Conservation (phyloP, 139 green algal species). For the Mychonastes homosphaera region DNA sequence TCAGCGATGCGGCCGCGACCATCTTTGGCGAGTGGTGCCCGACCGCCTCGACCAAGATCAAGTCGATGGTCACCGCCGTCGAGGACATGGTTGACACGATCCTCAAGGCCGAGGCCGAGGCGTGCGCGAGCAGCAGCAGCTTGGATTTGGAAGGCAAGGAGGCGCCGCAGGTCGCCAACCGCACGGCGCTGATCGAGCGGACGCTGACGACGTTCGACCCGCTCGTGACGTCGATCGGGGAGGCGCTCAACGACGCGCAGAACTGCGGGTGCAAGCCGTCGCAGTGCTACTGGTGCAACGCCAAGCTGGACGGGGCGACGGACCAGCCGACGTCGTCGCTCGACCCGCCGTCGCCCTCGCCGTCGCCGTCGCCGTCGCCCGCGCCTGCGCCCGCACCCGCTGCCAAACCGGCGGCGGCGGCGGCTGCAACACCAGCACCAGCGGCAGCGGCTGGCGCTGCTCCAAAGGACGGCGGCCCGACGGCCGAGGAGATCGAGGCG, state of each 20-base stretch:
- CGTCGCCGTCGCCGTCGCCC: too few relatives aligned
- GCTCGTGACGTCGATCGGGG: slow-evolving; percentile 1
- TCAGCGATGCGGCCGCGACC: slow-evolving; percentile 14
- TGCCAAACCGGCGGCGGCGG: too few relatives aligned
- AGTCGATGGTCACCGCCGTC: slow-evolving; percentile 13
- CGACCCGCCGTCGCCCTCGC: too few relatives aligned
- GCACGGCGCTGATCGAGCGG: slow-evolving; percentile 4
- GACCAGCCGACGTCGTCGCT: too few relatives aligned
- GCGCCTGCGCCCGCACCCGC: too few relatives aligned
- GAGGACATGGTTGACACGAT: slow-evolving; percentile 15
- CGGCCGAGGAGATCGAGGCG: too few relatives aligned
- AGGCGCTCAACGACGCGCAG: slow-evolving; percentile 15
- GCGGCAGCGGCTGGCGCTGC: too few relatives aligned
- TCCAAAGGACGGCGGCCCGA: too few relatives aligned
- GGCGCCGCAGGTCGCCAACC: slow-evolving; percentile 7
- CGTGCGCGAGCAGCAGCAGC: neutral
- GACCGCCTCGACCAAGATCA: slow-evolving; percentile 12
- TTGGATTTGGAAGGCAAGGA: too few relatives aligned
- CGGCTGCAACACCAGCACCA: too few relatives aligned
- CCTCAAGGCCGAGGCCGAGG: slow-evolving; percentile 4
- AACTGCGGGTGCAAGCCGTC: slow-evolving; percentile 18
- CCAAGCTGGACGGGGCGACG: too few relatives aligned
- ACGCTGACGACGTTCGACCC: slow-evolving; percentile 8
- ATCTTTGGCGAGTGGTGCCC: slow-evolving; percentile 16
- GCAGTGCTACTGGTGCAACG: slow-evolving; percentile 20